Conservation (phyloP, 2,329 filamentous ascomycete genomes). For the Fonsecaea pugnacius region DNA sequence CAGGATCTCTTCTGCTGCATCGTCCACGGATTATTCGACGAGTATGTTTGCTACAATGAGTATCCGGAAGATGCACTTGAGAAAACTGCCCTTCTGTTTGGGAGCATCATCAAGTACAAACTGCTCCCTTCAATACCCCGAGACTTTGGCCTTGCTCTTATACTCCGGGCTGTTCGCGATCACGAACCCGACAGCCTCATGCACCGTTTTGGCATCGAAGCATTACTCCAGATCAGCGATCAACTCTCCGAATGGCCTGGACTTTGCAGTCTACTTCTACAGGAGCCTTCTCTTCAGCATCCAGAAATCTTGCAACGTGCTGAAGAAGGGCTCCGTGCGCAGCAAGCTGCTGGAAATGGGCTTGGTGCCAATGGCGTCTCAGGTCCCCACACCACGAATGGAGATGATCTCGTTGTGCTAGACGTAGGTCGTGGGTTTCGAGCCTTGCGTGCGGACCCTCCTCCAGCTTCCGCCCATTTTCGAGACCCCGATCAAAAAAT, state of each 20-base stretch:
- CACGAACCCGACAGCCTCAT: slow-evolving; percentile 82
- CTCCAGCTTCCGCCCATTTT: slow-evolving; percentile 65
- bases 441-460: slow-evolving; percentile 76
- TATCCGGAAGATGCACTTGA: slow-evolving; percentile 96
- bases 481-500: slow-evolving; percentile 83
- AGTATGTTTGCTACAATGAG: slow-evolving; percentile 92
- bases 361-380: slow-evolving; percentile 45
- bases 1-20: slow-evolving; percentile 98
- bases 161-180: slow-evolving; percentile 91
- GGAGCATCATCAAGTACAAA: slow-evolving; percentile 92
- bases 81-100: slow-evolving; percentile 94
- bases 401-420: slow-evolving; percentile 58
- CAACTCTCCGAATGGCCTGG: slow-evolving; percentile 93
- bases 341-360: slow-evolving; percentile 54
- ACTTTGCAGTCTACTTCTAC: slow-evolving; percentile 82
- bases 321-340: slow-evolving; percentile 74
- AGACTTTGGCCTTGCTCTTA: slow-evolving; percentile 95
- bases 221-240: slow-evolving; percentile 82
- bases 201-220: slow-evolving; percentile 98
- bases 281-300: slow-evolving; percentile 78
- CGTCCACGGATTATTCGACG: slow-evolving; percentile 96
- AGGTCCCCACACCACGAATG: slow-evolving; percentile 69
- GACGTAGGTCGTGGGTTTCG: slow-evolving; percentile 73
- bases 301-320: slow-evolving; percentile 85
- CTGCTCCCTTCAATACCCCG: slow-evolving; percentile 87